phyloP scores from a whole-genome alignment of 139 green algal genomes.

The Chlorella sp. region DNA sequence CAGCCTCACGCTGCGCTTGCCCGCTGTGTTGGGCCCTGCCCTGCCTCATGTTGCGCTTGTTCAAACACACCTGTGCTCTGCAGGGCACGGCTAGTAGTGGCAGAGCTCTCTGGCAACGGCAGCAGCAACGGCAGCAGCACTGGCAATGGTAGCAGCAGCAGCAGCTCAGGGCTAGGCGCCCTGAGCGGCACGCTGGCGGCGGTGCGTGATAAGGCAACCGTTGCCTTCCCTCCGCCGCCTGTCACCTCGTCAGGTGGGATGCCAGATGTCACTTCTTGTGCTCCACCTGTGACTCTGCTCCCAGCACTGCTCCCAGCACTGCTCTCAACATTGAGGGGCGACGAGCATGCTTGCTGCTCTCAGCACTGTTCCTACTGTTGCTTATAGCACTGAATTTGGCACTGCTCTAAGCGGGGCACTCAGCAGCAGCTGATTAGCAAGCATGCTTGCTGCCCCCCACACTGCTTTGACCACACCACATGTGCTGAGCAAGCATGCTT shows the following conservation, averaged over 20 bases:
- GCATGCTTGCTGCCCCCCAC: too few species aligned
- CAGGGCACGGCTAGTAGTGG: conserved; percentile 15
- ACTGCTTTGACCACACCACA: too few species aligned
- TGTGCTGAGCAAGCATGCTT: too few species aligned
- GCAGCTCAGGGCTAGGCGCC: not conserved
- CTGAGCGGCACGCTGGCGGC: not conserved
- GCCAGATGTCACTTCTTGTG: not conserved
- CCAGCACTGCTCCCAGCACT: not conserved
- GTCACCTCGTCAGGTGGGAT: not conserved
- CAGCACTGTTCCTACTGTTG: too few species aligned
- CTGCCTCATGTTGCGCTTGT: not conserved
- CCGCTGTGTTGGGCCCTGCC: too few species aligned
- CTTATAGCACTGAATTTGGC: too few species aligned
- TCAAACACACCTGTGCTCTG: not conserved
- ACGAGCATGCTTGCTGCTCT: not conserved
- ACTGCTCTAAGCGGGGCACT: too few species aligned
- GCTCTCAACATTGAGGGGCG: not conserved
- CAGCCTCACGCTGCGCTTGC: too few species aligned
- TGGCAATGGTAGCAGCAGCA: not conserved
- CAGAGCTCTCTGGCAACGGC: conserved; percentile 7
- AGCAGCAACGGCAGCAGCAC: not conserved
- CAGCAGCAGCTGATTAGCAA: too few species aligned
- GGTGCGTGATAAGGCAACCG: not conserved
- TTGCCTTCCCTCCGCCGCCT: conserved; percentile 21
- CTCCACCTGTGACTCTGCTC: not conserved